Conservation (phyloP, 345 rosid genomes). For the Clarkia xantiana region DNA sequence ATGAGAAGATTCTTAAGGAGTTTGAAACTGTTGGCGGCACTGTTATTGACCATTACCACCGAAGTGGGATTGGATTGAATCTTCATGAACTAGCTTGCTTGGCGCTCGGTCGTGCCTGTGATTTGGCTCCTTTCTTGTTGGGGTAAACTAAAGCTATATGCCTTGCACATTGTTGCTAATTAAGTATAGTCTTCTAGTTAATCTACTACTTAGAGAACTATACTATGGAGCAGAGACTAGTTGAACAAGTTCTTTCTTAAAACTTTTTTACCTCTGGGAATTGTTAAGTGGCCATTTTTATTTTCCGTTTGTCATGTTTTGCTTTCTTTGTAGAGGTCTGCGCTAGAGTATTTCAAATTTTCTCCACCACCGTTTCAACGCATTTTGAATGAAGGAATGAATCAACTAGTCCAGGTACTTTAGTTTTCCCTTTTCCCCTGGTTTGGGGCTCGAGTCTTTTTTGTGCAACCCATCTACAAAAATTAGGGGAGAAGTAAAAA, state of each 20-base stretch:
- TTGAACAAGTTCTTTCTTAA: no score
- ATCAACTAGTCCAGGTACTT: neutral
- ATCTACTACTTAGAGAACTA: no score
- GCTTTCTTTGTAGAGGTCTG: slow-evolving; percentile 39
- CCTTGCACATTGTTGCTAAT: no score
- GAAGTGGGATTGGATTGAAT: slow-evolving; percentile 42
- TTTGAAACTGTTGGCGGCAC: slow-evolving; percentile 20
- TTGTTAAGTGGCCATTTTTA: no score
- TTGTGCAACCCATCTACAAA: no score
- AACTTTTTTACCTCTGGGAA: no score
- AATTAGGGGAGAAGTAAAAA: no score
- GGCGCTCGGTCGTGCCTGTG: slow-evolving; percentile 70
- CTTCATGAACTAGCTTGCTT: slow-evolving; percentile 86
- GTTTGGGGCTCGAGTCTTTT: no score
- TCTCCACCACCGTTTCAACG: slow-evolving; percentile 76
- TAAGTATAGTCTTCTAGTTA: no score
- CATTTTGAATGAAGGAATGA: slow-evolving; percentile 22
- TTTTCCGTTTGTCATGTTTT: neutral
- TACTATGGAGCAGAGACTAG: no score
- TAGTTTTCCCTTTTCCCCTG: no score
- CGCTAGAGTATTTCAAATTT: slow-evolving; percentile 48
- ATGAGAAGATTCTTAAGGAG: slow-evolving; percentile 3
- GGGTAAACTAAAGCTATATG: slow-evolving; percentile 24
- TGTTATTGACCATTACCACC: slow-evolving; percentile 38
- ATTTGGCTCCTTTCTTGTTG: slow-evolving; percentile 48